These are phyloP conservation scores for Phytopythium delawarense DNA, from an alignment of 352 stramenopile genomes.

Conservation along the genomic window DNA sequence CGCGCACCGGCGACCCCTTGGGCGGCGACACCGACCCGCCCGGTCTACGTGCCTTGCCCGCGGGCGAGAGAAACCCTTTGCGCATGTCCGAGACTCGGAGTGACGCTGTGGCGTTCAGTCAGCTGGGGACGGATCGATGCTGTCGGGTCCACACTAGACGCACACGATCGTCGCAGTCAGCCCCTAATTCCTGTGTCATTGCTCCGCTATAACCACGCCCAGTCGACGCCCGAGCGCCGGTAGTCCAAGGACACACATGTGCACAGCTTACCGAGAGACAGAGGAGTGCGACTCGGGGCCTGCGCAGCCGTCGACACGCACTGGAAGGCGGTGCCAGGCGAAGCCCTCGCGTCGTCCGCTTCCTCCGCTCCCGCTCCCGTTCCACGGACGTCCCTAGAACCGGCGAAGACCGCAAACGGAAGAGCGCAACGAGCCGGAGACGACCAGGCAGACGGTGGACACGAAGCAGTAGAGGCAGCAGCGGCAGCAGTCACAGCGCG, in stretches of 20 bases:
- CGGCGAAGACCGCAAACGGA: neutral
- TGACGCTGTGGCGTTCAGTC: neutral
- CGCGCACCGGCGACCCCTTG: conserved; percentile 49
- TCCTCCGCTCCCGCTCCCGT: neutral
- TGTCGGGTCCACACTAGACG: neutral
- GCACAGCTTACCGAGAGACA: neutral
- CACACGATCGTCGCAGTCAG: neutral
- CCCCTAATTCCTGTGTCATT: neutral
- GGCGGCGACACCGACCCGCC: conserved; percentile 29
- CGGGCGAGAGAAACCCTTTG: conserved; percentile 24
- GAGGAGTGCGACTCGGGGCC: neutral
- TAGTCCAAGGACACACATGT: too few relatives aligned
- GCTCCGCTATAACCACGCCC: neutral
- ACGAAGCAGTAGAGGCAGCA: neutral
- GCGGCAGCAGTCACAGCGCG: too few relatives aligned
- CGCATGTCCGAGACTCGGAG: conserved; percentile 16
- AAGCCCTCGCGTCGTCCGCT: neutral
- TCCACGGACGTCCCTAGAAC: neutral
- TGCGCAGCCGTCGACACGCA: neutral
- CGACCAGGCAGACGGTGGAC: neutral
- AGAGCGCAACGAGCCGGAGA: neutral
- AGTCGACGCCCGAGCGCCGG: neutral
- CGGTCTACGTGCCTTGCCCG: conserved; percentile 12
- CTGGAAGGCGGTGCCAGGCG: neutral
- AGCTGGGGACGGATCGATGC: too few relatives aligned